Base-by-base conservation (phyloP, 2,329 filamentous ascomycete genomes). In the Xylariaceae sp. region DNA sequence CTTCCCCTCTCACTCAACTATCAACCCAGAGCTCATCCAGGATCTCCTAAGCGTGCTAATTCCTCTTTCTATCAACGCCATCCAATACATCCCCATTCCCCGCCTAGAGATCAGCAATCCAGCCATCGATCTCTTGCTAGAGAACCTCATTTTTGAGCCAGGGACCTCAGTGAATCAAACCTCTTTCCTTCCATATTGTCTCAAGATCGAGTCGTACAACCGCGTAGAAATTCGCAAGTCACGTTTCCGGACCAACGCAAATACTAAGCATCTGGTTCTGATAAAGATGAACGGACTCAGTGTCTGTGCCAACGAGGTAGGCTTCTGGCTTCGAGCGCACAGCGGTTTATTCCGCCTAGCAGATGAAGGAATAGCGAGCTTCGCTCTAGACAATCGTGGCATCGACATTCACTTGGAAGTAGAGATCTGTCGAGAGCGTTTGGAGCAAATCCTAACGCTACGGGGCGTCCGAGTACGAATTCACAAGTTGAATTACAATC, bases 61-160 rank as follows among this genome's bases (percentile, higher is more conserved):
- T 5, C 92, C 92, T 0, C 74, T 90, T 12, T 65, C 91, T 3
- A 80, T 96, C 53, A 80, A 89, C 60, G 82, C 83, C 2, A 78
- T 97, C 30, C 91, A 96, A 68, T 91, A 90, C 70, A 75, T 97
- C 3, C 92, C 92, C 0, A 94, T 97, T 49, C 92, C 92, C 0
- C 86, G 92, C 4, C 72, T 96, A n/a, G 92, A 96, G 69, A 77
- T 96, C 5, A 87, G 89, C 0, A 87, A 86, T 3, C 92, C 91
- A 0, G 84, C 88, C 32, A 78, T 95, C 51, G 92, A 96, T 63
- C 80, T 97, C 5, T 75, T 97, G 1, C 74, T 97, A 2, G 92
- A 97, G 67, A 96, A 95, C 60, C 76, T 97, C 30, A 87, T 97
- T 55, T 78, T 97, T 30, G 89, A 96, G 66, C 92, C 92, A 0